Conservation (phyloP, 768 basidiomycete genomes). For the Naematelia encephala region DNA sequence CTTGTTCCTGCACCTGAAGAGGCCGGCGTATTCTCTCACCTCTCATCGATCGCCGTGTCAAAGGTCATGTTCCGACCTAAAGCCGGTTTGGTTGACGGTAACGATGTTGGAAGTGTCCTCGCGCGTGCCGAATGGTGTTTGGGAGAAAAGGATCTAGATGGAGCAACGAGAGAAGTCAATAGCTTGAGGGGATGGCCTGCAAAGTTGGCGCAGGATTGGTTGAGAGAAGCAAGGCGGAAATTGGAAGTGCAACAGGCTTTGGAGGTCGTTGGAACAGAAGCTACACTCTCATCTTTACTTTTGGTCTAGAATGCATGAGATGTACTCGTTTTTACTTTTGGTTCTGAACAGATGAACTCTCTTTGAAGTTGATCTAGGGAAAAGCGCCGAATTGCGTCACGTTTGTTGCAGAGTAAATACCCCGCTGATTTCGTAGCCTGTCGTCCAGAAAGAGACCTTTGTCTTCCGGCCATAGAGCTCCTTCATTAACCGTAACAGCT, state of each 20-base stretch:
- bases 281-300: slow-evolving; percentile 17
- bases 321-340: neutral
- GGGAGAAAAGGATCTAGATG: slow-evolving; percentile 86
- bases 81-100: slow-evolving; percentile 70
- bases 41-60: slow-evolving; percentile 74
- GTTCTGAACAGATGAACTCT: neutral
- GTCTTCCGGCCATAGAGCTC: too few species aligned
- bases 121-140: slow-evolving; percentile 84
- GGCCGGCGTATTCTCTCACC: slow-evolving; percentile 80
- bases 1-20: slow-evolving; percentile 75
- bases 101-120: slow-evolving; percentile 80
- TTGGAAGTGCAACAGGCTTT: slow-evolving; percentile 89
- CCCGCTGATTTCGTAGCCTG: too few species aligned
- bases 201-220: slow-evolving; percentile 70
- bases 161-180: slow-evolving; percentile 84
- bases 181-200: slow-evolving; percentile 69
- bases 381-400: neutral
- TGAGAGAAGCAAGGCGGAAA: slow-evolving; percentile 78
- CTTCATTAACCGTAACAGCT: too few species aligned
- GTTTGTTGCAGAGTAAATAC: too few species aligned
- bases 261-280: slow-evolving; percentile 56
- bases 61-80: slow-evolving; percentile 69
- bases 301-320: too few species aligned
- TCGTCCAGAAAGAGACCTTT: too few species aligned
- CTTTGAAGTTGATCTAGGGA: neutral